Evolutionary conservation across 2,329 filamentous ascomycete species (phyloP), one percentile per base, ranked within the genome.

Genomic region (Scytalidium sp.): DNA sequence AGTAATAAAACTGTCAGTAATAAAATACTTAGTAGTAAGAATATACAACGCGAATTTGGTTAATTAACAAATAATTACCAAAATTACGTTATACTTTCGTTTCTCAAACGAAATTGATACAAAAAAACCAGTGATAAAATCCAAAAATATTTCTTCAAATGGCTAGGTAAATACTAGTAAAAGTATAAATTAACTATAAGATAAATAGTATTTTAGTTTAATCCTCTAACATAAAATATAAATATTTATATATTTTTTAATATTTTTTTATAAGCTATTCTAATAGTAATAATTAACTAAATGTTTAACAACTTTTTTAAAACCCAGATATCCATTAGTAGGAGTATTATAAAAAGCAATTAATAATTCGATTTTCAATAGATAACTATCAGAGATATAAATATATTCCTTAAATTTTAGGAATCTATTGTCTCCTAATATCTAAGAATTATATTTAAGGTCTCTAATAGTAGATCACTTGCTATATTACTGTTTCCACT

Each of bases 251-350:
- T 46, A 46, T 36, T 7, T 32, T 36, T 46, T 19, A 15, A 25
- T 29, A 46, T 32, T 23, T n/a, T 46, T 46, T 29, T 29, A n/a
- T 23, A 36, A 15, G 29, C 17, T 46, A 29, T 25, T 32, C 27
- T 29, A 46, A 17, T 32, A 29, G 17, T 23, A 29, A 46, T 32
- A 3, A 3, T 13, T 29, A 8, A 32, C 4, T 11, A 29, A 46
- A 36, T 8, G 17, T 46, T 23, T 46, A 46, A 13, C n/a, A 29
- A 32, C 27, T 46, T 29, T 46, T 19, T 29, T 46, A 29, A 23
- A 15, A 32, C 27, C n/a, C 29, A 32, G 5, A n/a, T 25, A 46
- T 36, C 41, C 40, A 44, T 11, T 43, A 19, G 17, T 43, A 42
- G 17, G 10, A 19, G 20, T 41, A 10, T 19, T 10, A 41, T 19